These are phyloP conservation scores for Gloeophyllum trabeum DNA, from an alignment of 768 basidiomycete genomes.

Conservation along the genomic window DNA sequence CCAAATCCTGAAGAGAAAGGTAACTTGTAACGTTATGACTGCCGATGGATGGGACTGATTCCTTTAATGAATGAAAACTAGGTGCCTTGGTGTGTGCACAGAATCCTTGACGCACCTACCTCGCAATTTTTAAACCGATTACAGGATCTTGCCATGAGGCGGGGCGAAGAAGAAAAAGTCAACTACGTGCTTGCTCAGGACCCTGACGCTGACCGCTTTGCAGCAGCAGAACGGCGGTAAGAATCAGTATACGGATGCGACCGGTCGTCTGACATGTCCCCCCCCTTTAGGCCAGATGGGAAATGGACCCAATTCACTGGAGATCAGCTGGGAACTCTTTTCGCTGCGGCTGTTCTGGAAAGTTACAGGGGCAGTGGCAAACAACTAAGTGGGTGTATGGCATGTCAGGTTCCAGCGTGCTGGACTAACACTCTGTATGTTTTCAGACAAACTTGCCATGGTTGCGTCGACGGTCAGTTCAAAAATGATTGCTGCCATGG, in stretches of 20 bases:
- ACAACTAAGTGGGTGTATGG: conserved; percentile 23
- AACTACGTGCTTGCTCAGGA: conserved; percentile 78
- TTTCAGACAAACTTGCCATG: conserved; percentile 64
- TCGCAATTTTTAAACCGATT: too few species aligned
- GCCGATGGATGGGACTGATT: background rate
- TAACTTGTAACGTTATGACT: conserved; percentile 19
- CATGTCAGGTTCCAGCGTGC: background rate
- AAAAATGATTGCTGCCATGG: conserved; percentile 80
- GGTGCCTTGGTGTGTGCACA: conserved; percentile 31
- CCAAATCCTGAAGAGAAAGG: conserved; percentile 92
- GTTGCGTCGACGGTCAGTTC: conserved; percentile 87
- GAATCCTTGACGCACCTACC: too few species aligned
- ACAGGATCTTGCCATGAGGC: conserved; percentile 64
- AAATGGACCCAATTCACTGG: conserved; percentile 70
- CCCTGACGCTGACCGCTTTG: conserved; percentile 79
- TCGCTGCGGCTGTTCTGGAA: conserved; percentile 35
- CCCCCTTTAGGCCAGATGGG: conserved; percentile 28
- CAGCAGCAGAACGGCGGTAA: conserved; percentile 62
- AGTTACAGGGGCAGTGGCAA: conserved; percentile 33
- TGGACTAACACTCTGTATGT: too few species aligned
- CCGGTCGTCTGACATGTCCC: background rate
- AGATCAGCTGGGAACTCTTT: conserved; percentile 65
- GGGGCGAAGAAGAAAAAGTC: conserved; percentile 41
- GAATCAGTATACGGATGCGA: conserved; percentile 5
- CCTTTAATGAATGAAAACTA: conserved; percentile 8